These are phyloP conservation scores for Eucalyptus camaldulensis DNA, from an alignment of 345 rosid species.

Conservation along the genomic window DNA sequence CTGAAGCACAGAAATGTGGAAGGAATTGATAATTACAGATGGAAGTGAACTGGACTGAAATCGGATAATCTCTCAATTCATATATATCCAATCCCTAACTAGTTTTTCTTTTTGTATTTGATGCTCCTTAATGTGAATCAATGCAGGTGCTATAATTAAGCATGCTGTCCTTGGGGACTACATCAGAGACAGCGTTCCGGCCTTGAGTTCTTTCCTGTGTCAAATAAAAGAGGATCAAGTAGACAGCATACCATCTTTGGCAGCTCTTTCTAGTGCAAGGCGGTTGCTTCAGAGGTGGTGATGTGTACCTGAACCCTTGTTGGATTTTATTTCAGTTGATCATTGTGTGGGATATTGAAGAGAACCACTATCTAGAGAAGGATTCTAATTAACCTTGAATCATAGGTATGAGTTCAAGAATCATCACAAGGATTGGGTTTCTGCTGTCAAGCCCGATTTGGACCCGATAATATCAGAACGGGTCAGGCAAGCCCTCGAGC, in stretches of 20 bases:
- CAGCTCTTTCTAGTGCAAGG: conserved; percentile 68
- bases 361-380: neutral
- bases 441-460: conserved; percentile 49
- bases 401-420: conserved; percentile 75
- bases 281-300: conserved; percentile 51
- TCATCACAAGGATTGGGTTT: conserved; percentile 71
- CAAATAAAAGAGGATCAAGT: conserved; percentile 19
- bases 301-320: neutral
- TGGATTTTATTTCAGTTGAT: neutral
- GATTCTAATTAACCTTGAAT: neutral
- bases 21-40: neutral
- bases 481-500: conserved; percentile 46
- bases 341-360: neutral
- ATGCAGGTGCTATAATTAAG: conserved; percentile 37
- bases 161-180: conserved; percentile 47
- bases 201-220: conserved; percentile 50
- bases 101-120: neutral
- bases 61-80: neutral
- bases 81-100: neutral
- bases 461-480: conserved; percentile 62
- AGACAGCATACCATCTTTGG: conserved; percentile 46
- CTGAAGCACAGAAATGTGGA: neutral
- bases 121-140: neutral
- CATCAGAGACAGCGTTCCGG: conserved; percentile 54
- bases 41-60: neutral